Conservation (phyloP, 768 basidiomycete genomes). For the Lyophyllum semitale region DNA sequence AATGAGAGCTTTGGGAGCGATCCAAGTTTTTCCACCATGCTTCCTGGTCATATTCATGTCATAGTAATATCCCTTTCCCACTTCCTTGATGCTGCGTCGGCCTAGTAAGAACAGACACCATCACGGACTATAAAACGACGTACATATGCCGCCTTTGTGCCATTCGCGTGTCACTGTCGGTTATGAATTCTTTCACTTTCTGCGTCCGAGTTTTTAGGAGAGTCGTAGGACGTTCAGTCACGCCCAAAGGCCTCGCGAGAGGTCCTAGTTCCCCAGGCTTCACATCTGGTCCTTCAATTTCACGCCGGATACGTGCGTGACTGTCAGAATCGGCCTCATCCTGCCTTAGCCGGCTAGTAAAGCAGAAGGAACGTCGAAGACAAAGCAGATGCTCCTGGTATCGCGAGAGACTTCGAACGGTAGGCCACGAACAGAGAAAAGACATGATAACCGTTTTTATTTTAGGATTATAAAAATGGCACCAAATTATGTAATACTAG, state of each 20-base stretch:
- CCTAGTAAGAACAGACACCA: background rate
- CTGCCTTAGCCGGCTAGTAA: conserved; percentile 7
- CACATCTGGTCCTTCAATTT: conserved; percentile 16
- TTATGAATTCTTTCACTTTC: conserved; percentile 63
- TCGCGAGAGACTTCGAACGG: conserved; percentile 14
- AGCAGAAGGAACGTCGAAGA: conserved; percentile 17
- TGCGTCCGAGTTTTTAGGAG: conserved; percentile 58
- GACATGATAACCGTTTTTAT: conserved; percentile 14
- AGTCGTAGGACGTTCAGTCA: conserved; percentile 67
- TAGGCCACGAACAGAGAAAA: conserved; percentile 16
- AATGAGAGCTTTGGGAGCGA: conserved; percentile 87
- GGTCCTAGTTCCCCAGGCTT: conserved; percentile 29
- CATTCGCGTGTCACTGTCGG: conserved; percentile 66
- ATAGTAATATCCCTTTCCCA: conserved; percentile 83
- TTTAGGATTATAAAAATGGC: background rate
- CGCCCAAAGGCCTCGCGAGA: conserved; percentile 74
- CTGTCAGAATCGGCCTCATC: background rate
- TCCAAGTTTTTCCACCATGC: conserved; percentile 94
- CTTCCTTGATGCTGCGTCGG: conserved; percentile 45
- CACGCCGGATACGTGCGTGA: conserved; percentile 5
- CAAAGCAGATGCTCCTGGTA: conserved; percentile 4
- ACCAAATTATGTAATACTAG: conserved; percentile 12
- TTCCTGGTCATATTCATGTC: conserved; percentile 77
- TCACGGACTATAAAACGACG: conserved; percentile 17
- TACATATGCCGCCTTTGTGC: conserved; percentile 69